A percentile compares a stretch with the other conserved stretches of the same genome.
Conservation (phyloP, 176 grass and related monocot genomes). For the Guadua angustifolia region DNA sequence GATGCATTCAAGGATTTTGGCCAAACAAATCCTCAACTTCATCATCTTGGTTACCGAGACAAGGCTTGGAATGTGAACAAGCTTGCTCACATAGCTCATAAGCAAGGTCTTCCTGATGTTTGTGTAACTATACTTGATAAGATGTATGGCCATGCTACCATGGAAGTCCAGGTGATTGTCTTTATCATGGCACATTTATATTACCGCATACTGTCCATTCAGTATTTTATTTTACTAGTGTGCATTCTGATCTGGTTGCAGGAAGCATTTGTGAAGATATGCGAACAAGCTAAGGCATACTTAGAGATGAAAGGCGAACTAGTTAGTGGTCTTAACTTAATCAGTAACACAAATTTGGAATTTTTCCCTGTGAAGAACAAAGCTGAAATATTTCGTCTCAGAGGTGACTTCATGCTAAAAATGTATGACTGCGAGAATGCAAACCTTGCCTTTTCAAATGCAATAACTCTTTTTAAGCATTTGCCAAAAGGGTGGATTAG, state of each 20-base stretch:
- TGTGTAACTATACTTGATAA: constrained; percentile 97
- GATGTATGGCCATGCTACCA: constrained; percentile 99
- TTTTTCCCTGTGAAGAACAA: constrained; percentile 97
- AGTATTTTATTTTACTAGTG: constrained; percentile 29
- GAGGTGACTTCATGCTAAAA: constrained; percentile 90
- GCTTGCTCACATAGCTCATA: constrained; percentile 91
- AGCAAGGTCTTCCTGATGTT: constrained; percentile 94
- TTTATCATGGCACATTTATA: constrained; percentile 24
- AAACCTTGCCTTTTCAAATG: constrained; percentile 84
- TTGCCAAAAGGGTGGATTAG: constrained; percentile 99
- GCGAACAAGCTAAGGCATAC: constrained; percentile 97
- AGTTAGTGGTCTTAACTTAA: constrained; percentile 86
- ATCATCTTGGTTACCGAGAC: constrained; percentile 98
- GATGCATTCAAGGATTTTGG: constrained; percentile 93
- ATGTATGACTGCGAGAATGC: constrained; percentile 82
- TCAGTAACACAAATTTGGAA: constrained; percentile 93
- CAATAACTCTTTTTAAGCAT: constrained; percentile 90
- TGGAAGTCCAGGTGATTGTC: constrained; percentile 96
- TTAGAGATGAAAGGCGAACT: constrained; percentile 98
- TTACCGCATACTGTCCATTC: constrained; percentile 10
- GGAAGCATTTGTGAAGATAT: constrained; percentile 99
- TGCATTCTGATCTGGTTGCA: constrained; percentile 47
- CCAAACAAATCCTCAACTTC: constrained; percentile 93
- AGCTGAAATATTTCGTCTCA: constrained; percentile 96
- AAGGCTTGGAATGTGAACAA: constrained; percentile 99